These are phyloP conservation scores for Allium fistulosum DNA, from an alignment of 106 monocot genomes.

Conservation along the genomic window DNA sequence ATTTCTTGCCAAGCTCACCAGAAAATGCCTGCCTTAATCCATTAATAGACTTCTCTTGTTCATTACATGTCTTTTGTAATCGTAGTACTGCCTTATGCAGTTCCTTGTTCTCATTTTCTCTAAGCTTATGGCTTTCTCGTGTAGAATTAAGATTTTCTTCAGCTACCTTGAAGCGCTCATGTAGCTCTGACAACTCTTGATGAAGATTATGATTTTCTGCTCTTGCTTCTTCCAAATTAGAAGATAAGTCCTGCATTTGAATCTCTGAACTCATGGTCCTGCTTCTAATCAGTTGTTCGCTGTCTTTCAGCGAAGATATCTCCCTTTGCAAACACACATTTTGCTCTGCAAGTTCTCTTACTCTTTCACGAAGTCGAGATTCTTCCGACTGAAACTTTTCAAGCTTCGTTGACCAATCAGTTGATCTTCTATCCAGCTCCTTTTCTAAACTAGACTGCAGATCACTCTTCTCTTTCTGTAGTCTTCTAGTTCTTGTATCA, in stretches of 20 bases:
- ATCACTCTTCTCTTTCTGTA: conserved; percentile 80
- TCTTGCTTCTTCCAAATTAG: conserved; percentile 35
- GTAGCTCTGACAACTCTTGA: conserved; percentile 34
- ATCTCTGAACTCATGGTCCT: conserved; percentile 41
- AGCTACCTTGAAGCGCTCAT: conserved; percentile 29
- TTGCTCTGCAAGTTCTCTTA: conserved; percentile 88
- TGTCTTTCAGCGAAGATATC: conserved; percentile 53
- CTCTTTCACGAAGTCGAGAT: conserved; percentile 68
- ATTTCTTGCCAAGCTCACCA: conserved; percentile 25
- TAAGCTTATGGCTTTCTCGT: conserved; percentile 41
- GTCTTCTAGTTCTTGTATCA: conserved; percentile 63
- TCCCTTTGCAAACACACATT: conserved; percentile 90
- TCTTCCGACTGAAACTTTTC: conserved; percentile 77
- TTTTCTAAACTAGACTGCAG: conserved; percentile 62
- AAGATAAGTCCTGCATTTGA: conserved; percentile 37
- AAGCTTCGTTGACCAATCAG: conserved; percentile 73
- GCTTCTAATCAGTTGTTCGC: conserved; percentile 25
- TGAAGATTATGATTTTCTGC: conserved; percentile 41
- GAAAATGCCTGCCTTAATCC: conserved; percentile 59
- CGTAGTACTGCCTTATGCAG: conserved; percentile 46
- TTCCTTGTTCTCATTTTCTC: conserved; percentile 62
- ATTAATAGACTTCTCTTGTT: conserved; percentile 83
- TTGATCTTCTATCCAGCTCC: conserved; percentile 79
- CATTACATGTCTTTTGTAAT: conserved; percentile 59
- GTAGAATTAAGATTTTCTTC: conserved; percentile 45